A percentile compares a stretch with the other conserved stretches of the same genome.
These are phyloP conservation scores for Gelatoporia subvermispora DNA, from an alignment of 768 basidiomycete species.

Conservation along the genomic window DNA sequence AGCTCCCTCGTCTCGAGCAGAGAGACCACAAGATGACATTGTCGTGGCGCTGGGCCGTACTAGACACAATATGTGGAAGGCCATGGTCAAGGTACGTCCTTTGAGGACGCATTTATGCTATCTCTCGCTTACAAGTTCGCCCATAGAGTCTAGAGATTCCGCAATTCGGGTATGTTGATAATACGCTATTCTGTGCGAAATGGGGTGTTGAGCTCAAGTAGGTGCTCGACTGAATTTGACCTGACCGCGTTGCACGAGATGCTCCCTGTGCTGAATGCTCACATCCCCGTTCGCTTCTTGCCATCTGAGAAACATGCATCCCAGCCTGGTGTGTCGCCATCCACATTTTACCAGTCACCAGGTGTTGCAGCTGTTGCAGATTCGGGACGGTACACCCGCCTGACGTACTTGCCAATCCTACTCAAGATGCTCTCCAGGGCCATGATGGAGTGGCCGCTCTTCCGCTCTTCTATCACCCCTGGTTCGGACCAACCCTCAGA, in stretches of 20 bases:
- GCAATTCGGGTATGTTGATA: conserved; percentile 61
- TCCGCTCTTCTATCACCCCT: conserved; percentile 69
- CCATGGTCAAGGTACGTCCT: conserved; percentile 69
- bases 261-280: conserved; percentile 57
- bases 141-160: conserved; percentile 78
- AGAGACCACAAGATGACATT: conserved; percentile 35
- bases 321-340: conserved; percentile 34
- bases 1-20: conserved; percentile 1
- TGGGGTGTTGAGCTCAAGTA: conserved; percentile 19
- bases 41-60: conserved; percentile 73
- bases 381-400: conserved; percentile 50
- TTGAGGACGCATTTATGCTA: not conserved
- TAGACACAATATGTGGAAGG: conserved; percentile 83
- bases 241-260: conserved; percentile 63
- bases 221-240: conserved; percentile 73
- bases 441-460: conserved; percentile 82
- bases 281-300: conserved; percentile 60
- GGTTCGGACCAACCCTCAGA: conserved; percentile 6
- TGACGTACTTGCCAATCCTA: conserved; percentile 82
- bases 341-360: conserved; percentile 35
- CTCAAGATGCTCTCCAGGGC: conserved; percentile 76
- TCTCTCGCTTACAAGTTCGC: not conserved
- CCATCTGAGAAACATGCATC: conserved; percentile 33
- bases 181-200: not conserved
- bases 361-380: conserved; percentile 40